Percentiles rank a stretch among this genome's conserved stretches.
Conservation (phyloP, 768 basidiomycete species). For the Leccinum boreale region DNA sequence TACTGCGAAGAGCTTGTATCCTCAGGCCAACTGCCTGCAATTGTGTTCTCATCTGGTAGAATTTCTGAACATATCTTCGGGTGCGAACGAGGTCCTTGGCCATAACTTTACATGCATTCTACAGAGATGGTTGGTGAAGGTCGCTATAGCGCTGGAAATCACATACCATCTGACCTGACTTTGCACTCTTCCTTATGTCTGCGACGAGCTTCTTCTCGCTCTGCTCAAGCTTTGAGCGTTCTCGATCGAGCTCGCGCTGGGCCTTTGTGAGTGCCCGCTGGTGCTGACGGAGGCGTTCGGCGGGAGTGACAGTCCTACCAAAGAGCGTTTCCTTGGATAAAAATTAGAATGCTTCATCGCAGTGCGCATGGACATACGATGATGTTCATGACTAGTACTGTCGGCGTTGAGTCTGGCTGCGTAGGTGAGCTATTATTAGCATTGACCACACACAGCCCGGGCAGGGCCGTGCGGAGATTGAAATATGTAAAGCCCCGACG, state of each 20-base stretch:
- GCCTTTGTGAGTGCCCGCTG: slow-evolving; percentile 95
- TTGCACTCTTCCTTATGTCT: slow-evolving; percentile 97
- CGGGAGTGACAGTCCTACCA: slow-evolving; percentile 91
- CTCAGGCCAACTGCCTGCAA: slow-evolving; percentile 92
- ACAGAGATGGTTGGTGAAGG: slow-evolving; percentile 21
- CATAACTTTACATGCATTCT: slow-evolving; percentile 99
- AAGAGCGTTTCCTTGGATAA: slow-evolving; percentile 85
- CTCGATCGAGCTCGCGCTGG: slow-evolving; percentile 96
- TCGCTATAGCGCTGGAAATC: slow-evolving; percentile 1
- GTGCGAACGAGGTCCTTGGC: slow-evolving; percentile 98
- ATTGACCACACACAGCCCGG: slow-evolving; percentile 1
- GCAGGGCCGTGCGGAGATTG: slow-evolving; percentile 14
- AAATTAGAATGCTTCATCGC: slow-evolving; percentile 10
- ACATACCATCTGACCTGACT: slow-evolving; percentile 87
- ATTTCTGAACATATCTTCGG: slow-evolving; percentile 93
- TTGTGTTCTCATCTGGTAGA: slow-evolving; percentile 98
- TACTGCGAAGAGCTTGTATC: slow-evolving; percentile 94
- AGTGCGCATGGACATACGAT: slow-evolving; percentile 42
- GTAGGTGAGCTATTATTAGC: slow-evolving; percentile 3
- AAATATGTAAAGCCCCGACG: slow-evolving; percentile 15
- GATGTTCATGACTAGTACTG: slow-evolving; percentile 61
- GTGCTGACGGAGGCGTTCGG: slow-evolving; percentile 94
- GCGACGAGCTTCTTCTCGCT: slow-evolving; percentile 94
- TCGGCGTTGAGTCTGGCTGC: slow-evolving; percentile 13
- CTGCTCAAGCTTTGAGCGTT: slow-evolving; percentile 89